Base-by-base conservation (phyloP, 116 monocot genomes). In the Trichopus zeylanicus region DNA sequence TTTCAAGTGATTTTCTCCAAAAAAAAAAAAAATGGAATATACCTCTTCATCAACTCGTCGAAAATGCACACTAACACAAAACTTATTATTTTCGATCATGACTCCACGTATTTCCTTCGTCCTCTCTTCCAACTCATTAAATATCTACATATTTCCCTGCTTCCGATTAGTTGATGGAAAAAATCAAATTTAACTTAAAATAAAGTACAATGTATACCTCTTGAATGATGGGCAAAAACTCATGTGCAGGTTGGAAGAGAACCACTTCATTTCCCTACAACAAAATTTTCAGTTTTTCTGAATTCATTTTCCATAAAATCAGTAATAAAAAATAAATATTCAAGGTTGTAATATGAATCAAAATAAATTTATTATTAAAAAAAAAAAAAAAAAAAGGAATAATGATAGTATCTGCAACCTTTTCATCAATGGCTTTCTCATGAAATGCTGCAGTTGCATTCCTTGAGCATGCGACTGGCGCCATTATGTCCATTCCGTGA, bases 11-110 rank as follows among this genome's bases (percentile, higher is more conserved):
- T n/a, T n/a, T 15, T 42, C n/a, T 18, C 3, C 2, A 10, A 18
- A 33, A 3, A 47, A 28, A 33, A 64, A 53, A 6, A n/a, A 19
- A 15, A 33, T 48, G 48, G n/a, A n/a, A n/a, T 24, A 48, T 39
- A 76, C 79, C 69, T 74, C 49, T 55, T 79, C 62, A 39, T 65
- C 57, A 5, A 79, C 79, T 25, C 70, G 53, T 29, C 79, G 65
- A 42, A 70, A 79, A 26, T 79, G 79, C 9, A 79, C 79, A 29
- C 61, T 70, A 11, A 74, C 56, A 62, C 79, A 79, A 16, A 73
- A 79, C 16, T 79, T 79, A 42, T 79, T 79, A 51, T 79, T 69
- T 62, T 79, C 79, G 2, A 79, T 66, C 25, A 62, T 52, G 11
- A 61, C 51, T 6, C 79, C 79, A 10, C 55, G 51, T 6, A 55